These are phyloP conservation scores for Volvariella surrecta DNA, from an alignment of 1,284 basidiomycete species.

Conservation along the genomic window DNA sequence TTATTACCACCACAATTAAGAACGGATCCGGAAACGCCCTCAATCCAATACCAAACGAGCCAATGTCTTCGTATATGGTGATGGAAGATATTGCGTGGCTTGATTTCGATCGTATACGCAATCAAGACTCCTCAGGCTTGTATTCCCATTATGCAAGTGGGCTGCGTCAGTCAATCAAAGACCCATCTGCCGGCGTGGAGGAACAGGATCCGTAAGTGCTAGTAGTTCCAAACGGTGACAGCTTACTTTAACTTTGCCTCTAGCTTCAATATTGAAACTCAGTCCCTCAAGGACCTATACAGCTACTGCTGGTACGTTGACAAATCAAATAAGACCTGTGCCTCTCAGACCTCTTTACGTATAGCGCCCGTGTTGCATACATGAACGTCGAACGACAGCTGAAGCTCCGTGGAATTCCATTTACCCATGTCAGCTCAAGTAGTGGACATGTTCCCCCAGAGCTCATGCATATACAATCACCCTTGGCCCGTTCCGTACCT, in stretches of 20 bases:
- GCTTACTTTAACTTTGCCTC: conserved; percentile 4
- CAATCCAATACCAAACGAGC: conserved; percentile 37
- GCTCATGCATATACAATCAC: conserved; percentile 52
- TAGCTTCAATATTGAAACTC: conserved; percentile 63
- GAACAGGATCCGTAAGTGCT: too few species aligned
- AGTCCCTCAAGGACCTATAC: conserved; percentile 65
- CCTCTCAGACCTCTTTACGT: conserved; percentile 1
- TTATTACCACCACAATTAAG: conserved; percentile 19
- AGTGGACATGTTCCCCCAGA: conserved; percentile 33
- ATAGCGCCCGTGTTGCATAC: conserved; percentile 86
- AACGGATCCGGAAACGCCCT: conserved; percentile 32
- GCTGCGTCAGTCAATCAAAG: too few species aligned
- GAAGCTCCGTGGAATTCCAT: conserved; percentile 74
- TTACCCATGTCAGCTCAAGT: conserved; percentile 64
- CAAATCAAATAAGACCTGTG: too few species aligned
- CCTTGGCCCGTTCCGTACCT: conserved; percentile 67
- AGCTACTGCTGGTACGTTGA: conserved; percentile 74
- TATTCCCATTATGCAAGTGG: too few species aligned
- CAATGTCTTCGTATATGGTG: conserved; percentile 46
- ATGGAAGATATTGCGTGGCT: conserved; percentile 77
- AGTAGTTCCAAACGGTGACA: too few species aligned
- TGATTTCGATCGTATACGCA: conserved; percentile 52
- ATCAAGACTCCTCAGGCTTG: too few species aligned
- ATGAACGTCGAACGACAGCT: conserved; percentile 85
- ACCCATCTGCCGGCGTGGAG: too few species aligned